Conservation (phyloP, 2,329 filamentous ascomycete species). For the Leptographium procerum region DNA sequence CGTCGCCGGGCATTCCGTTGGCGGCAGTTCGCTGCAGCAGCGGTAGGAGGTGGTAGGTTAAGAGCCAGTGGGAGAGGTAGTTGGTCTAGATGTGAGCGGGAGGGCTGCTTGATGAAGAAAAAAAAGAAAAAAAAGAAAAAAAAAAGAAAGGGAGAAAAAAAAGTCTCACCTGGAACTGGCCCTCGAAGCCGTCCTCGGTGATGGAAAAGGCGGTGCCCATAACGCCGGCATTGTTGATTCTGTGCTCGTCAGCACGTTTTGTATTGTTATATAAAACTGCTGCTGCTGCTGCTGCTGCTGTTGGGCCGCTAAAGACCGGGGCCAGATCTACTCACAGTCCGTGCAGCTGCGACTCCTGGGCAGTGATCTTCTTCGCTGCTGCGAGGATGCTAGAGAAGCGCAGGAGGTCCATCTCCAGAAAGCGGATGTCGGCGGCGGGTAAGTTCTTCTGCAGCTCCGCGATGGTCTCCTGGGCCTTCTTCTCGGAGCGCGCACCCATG, state of each 20-base stretch:
- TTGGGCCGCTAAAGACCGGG: background rate
- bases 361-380: slow-evolving; percentile 21
- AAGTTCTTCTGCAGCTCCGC: slow-evolving; percentile 20
- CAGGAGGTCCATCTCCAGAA: slow-evolving; percentile 24
- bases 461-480: slow-evolving; percentile 22
- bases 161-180: slow-evolving; percentile 17
- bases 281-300: background rate
- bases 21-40: slow-evolving; percentile 21
- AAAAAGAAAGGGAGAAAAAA: background rate
- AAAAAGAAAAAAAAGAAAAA: background rate
- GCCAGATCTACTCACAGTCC: slow-evolving; percentile 13
- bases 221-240: slow-evolving; percentile 21
- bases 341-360: slow-evolving; percentile 18
- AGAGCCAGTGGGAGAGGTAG: slow-evolving; percentile 30
- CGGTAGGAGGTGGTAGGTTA: slow-evolving; percentile 27
- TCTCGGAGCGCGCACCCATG: slow-evolving; percentile 23
- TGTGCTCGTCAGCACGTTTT: background rate
- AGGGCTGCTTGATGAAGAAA: background rate
- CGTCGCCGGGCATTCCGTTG: slow-evolving; percentile 10
- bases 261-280: background rate
- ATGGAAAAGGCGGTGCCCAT: slow-evolving; percentile 20
- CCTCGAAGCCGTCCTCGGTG: slow-evolving; percentile 24
- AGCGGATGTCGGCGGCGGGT: slow-evolving; percentile 20
- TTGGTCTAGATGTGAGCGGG: slow-evolving; percentile 21
- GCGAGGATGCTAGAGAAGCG: slow-evolving; percentile 23